Base-by-base conservation (phyloP, 2,329 filamentous ascomycete species). In the Monosporascus sp. region DNA sequence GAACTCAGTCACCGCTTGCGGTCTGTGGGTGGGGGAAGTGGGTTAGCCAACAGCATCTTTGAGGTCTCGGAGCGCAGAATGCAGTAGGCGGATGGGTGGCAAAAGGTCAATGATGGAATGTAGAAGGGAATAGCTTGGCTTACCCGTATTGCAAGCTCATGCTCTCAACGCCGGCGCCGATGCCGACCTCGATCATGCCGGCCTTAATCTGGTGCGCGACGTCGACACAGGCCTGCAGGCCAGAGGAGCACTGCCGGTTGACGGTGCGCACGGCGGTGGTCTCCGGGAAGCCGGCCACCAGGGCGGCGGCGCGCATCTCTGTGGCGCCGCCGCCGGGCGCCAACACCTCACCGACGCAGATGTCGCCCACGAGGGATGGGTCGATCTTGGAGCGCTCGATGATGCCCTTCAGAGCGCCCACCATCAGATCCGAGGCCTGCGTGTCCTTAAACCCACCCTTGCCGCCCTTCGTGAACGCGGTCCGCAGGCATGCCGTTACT, bases 371-470 rank as follows among this genome's bases (percentile, higher is more conserved):
- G 37, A 94, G 80, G 38, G 77, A 77, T 22, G 94, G 92, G 74
- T 97, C 89, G 73, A 97, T 95, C 61, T 86, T 85, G 61, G 92
- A 97, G 64, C 91, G 89, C 53, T 88, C 79, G 68, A 97, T 80
- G 60, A 97, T 77, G 55, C 85, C 86, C 74, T 86, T 87, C 74
- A 97, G 86, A 47, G 91, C 86, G 63, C 90, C 91, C 49, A 85
- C 85, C 65, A 97, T 85, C 58, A 97, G 80, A 72, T 97, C 93
- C 41, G 91, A 83, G 7, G 89, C 90, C 52, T 84, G 80, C 8
- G 94, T 97, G 75, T 97, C 94, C 79, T 97, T 97, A 81, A 99
- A 94, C 49, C 85, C 88, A 62, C 94, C 94, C 75, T 91, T 92
- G 66, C 92, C 91, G 63, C 91, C 93, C 74, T 91, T 95, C 61